A percentile compares a stretch with the other conserved stretches of the same genome.
Evolutionary conservation across 2,329 filamentous ascomycete species (phyloP).

Genomic region (Ambrosiella beaveri): DNA sequence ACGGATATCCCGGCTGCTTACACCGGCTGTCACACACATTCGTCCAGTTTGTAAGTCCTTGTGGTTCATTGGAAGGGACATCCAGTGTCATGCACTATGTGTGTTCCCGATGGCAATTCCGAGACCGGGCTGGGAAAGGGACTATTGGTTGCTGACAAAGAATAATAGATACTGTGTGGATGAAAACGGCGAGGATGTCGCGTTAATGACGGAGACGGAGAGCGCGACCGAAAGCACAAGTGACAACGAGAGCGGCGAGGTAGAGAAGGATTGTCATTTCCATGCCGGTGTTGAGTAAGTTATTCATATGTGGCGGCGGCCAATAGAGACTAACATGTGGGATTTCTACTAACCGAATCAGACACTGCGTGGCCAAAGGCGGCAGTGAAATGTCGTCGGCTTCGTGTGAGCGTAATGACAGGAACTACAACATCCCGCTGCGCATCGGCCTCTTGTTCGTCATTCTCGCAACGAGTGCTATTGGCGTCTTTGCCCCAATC

Average conservation of each 20-base stretch:
- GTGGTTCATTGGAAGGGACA: not conserved
- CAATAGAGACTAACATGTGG: not conserved
- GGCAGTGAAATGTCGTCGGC: constrained; percentile 20
- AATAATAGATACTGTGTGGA: constrained; percentile 43
- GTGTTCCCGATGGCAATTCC: not conserved
- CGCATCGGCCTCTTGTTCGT: constrained; percentile 57
- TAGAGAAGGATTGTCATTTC: constrained; percentile 43
- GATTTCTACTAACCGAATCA: constrained; percentile 17
- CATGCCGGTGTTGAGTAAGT: constrained; percentile 58
- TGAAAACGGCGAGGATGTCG: constrained; percentile 41
- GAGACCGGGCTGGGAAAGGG: not conserved
- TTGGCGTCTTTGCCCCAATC: constrained; percentile 27
- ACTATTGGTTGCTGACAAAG: constrained; percentile 1
- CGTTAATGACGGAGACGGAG: constrained; percentile 23
- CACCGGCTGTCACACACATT: constrained; percentile 49
- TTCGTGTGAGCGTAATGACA: constrained; percentile 28
- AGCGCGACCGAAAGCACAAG: constrained; percentile 11
- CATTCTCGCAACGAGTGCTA: constrained; percentile 47
- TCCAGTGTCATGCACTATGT: not conserved
- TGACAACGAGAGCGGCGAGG: constrained; percentile 9
- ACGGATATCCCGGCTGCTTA: constrained; percentile 40
- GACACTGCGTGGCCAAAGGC: constrained; percentile 37
- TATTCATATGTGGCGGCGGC: not conserved
- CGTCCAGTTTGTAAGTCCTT: constrained; percentile 31
- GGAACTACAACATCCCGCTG: constrained; percentile 49